phyloP scores from a whole-genome alignment of 1,284 basidiomycete species.

The Afroboletus lepidellus region DNA sequence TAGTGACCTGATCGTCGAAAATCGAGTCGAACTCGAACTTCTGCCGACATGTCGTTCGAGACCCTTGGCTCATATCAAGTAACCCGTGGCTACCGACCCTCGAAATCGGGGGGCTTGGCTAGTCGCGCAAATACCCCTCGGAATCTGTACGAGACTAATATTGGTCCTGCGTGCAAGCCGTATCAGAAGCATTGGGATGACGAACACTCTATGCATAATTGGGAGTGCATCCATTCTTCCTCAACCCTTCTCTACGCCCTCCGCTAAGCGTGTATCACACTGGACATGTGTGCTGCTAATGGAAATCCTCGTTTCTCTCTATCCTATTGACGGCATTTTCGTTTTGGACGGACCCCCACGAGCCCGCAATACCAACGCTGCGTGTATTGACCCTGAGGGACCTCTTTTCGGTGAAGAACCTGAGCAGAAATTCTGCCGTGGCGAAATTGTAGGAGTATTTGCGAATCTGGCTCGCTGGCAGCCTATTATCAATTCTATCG shows the following conservation, averaged over 20 bases:
- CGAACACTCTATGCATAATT: constrained; percentile 17
- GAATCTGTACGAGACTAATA: constrained; percentile 11
- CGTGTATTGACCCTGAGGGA: not conserved
- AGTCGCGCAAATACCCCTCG: constrained; percentile 11
- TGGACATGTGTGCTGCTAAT: constrained; percentile 6
- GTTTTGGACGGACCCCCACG: constrained; percentile 5
- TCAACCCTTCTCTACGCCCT: constrained; percentile 30
- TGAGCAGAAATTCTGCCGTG: not conserved
- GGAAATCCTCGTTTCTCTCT: constrained; percentile 11
- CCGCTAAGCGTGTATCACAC: constrained; percentile 10
- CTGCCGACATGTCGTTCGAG: constrained; percentile 14
- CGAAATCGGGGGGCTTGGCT: constrained; percentile 21
- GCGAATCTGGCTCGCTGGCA: not conserved
- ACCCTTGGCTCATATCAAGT: constrained; percentile 19
- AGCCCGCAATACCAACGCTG: constrained; percentile 6
- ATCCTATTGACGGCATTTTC: constrained; percentile 8
- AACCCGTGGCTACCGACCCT: constrained; percentile 14
- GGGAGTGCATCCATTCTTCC: constrained; percentile 30
- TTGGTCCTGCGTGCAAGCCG: constrained; percentile 8
- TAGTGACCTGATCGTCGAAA: constrained; percentile 19
- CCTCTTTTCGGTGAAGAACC: not conserved
- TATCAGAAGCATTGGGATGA: constrained; percentile 28
- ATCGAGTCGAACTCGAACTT: constrained; percentile 6
- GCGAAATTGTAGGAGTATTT: not conserved
- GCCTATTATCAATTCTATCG: not conserved